These are phyloP conservation scores for Macrolepiota dolichaula DNA, from an alignment of 768 basidiomycete genomes.

Conservation along the genomic window DNA sequence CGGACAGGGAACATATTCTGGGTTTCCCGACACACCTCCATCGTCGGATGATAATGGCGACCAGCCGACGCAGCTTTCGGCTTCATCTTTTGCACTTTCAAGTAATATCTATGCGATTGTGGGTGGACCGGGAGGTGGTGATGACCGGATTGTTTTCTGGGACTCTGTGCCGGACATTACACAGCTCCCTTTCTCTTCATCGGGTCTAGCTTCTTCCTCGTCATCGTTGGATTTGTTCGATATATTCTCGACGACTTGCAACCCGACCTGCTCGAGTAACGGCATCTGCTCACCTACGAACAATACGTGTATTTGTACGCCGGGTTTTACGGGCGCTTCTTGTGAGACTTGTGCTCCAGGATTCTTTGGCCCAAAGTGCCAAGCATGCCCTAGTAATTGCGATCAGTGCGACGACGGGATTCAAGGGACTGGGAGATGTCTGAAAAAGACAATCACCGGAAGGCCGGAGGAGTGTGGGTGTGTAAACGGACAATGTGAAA, in stretches of 20 bases:
- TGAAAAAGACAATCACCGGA: slow-evolving; percentile 47
- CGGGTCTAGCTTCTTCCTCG: background rate
- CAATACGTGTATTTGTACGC: slow-evolving; percentile 68
- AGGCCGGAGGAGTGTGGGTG: slow-evolving; percentile 75
- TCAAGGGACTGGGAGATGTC: slow-evolving; percentile 72
- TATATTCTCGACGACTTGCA: slow-evolving; percentile 72
- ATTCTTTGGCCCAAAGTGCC: slow-evolving; percentile 73
- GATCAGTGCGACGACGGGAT: slow-evolving; percentile 75
- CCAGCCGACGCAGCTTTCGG: slow-evolving; percentile 46
- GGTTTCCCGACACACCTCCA: slow-evolving; percentile 41
- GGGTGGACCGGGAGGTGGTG: slow-evolving; percentile 38
- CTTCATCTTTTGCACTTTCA: slow-evolving; percentile 65
- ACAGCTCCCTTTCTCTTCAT: slow-evolving; percentile 46
- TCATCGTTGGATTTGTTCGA: slow-evolving; percentile 57
- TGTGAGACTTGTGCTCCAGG: slow-evolving; percentile 77
- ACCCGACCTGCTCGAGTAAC: slow-evolving; percentile 68
- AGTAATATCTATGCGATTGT: slow-evolving; percentile 68
- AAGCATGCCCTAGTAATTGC: slow-evolving; percentile 69
- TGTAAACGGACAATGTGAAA: slow-evolving; percentile 71
- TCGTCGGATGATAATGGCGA: slow-evolving; percentile 40
- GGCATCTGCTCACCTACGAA: slow-evolving; percentile 64
- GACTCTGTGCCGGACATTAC: slow-evolving; percentile 72
- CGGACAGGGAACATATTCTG: slow-evolving; percentile 57
- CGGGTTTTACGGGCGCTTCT: slow-evolving; percentile 73
- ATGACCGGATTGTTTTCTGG: slow-evolving; percentile 69